Percentiles rank a stretch among this genome's conserved stretches.
Conservation (phyloP, 2,329 filamentous ascomycete species). For the Aureobasidium namibiae region DNA sequence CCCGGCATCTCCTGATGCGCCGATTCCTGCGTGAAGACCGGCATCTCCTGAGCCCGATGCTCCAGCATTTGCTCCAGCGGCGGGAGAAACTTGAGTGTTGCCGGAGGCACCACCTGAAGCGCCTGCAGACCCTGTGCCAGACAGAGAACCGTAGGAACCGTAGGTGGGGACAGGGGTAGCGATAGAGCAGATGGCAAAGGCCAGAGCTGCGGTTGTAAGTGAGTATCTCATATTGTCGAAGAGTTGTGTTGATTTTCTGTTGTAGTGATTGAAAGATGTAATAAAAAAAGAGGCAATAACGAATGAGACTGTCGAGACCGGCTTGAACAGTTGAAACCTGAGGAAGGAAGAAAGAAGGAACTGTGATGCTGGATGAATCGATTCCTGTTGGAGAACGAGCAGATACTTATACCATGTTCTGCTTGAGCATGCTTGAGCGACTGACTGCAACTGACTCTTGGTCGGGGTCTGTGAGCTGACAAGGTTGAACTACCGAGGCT, state of each 20-base stretch:
- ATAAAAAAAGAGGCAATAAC: not conserved
- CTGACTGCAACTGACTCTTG: not conserved
- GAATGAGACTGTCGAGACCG: slow-evolving; percentile 10
- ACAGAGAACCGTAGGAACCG: slow-evolving; percentile 2
- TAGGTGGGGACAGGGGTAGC: slow-evolving; percentile 15
- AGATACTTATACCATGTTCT: slow-evolving; percentile 6
- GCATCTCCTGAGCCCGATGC: not conserved
- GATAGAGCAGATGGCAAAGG: slow-evolving; percentile 21
- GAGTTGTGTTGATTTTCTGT: not conserved
- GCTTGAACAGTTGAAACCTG: slow-evolving; percentile 6
- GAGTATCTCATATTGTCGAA: slow-evolving; percentile 24
- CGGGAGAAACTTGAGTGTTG: not conserved
- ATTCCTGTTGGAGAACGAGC: not conserved
- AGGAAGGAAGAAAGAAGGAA: not conserved
- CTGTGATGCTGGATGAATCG: slow-evolving; percentile 4
- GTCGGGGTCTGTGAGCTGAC: not conserved
- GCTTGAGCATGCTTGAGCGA: not conserved
- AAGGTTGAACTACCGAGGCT: not conserved
- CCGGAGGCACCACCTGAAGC: slow-evolving; percentile 4
- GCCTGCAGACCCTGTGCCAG: not conserved
- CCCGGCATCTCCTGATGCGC: too few species aligned
- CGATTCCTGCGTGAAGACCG: too few species aligned
- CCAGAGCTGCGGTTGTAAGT: slow-evolving; percentile 22
- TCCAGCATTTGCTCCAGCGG: not conserved
- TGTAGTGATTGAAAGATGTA: not conserved